Percentiles rank a stretch among this genome's conserved stretches.
phyloP scores from a whole-genome alignment of 2,329 filamentous ascomycete species.

The Cordyceps tenuipes region DNA sequence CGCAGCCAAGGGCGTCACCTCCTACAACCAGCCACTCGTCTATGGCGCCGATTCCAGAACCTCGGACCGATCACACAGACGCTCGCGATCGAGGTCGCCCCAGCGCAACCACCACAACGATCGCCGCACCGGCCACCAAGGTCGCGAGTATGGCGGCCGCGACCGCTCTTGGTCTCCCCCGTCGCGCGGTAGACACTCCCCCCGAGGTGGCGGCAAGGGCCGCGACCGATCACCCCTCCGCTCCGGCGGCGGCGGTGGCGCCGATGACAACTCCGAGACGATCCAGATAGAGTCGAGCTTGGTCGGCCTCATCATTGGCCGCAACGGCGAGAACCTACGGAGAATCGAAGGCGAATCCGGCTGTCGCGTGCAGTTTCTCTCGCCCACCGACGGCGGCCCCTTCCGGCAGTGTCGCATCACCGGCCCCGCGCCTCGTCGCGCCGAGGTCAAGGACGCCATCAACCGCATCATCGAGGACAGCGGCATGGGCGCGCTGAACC shows the following conservation, averaged over 20 bases:
- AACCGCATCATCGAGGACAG: conserved; percentile 81
- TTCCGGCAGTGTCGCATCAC: conserved; percentile 81
- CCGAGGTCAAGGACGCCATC: conserved; percentile 74
- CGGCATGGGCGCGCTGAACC: conserved; percentile 40
- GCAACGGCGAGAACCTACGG: conserved; percentile 80
- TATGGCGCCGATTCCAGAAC: conserved; percentile 32
- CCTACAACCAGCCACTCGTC: conserved; percentile 49
- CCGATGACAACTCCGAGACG: conserved; percentile 66
- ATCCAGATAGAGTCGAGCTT: conserved; percentile 81
- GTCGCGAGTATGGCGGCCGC: conserved; percentile 36
- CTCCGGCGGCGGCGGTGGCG: conserved; percentile 30
- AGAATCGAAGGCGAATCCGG: conserved; percentile 76
- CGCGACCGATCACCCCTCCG: conserved; percentile 52
- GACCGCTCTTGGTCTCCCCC: conserved; percentile 58
- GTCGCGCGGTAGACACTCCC: conserved; percentile 51
- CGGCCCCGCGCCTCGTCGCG: conserved; percentile 61
- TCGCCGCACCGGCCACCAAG: conserved; percentile 52
- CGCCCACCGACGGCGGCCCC: conserved; percentile 63
- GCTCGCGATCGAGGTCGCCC: conserved; percentile 67
- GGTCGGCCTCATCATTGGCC: conserved; percentile 83
- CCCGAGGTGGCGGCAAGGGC: conserved; percentile 43
- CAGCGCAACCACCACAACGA: conserved; percentile 70
- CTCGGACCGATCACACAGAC: conserved; percentile 47
- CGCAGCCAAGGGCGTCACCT: conserved; percentile 63
- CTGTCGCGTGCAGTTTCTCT: conserved; percentile 81